Evolutionary conservation across 2,329 filamentous ascomycete genomes (phyloP), one percentile per base, ranked within the genome.

Genomic region (Fusarium haematococcum): DNA sequence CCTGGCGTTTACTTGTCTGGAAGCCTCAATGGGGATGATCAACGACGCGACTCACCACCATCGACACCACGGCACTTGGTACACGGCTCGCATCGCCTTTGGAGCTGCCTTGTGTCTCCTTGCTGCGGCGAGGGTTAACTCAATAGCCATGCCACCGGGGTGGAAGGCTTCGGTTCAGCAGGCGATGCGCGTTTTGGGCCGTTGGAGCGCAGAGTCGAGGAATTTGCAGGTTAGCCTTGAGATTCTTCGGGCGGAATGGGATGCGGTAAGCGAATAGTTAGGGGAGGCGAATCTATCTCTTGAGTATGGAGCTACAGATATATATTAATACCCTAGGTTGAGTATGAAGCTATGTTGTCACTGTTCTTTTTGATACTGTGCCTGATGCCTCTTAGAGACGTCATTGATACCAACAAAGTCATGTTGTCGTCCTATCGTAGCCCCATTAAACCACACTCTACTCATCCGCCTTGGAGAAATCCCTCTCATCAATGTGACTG

Each of bases 61-160:
- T 60, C 57, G 57, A 18, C 57, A 60, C 39, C 57, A 60, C 35
- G 57, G 57, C 13, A 60, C 33, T 18, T 60, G 57, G 57, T 60
- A 60, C 14, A 60, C 37, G 18, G 23, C 39, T 10, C 57, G 57
- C 10, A 9, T 60, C 18, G 57, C 57, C 14, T 60, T 60, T 41
- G 57, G 18, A 18, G 57, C 33, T 41, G 57, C 57, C 20, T 18
- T 57, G 54, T 16, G n/a, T 5, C 54, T 57, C 6, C 54, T 57
- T 57, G 54, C 54, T 16, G 54, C 54, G 5, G 54, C 33, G 14
- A 37, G 54, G 20, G 54, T 57, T 1, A 57, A 37, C 5, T 57
- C 54, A 0, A 37, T 57, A 37, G 54, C 54, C 9, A 57, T 57
- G 54, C 54, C 32, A 9, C 32, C 10, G 3, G 54, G 54, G 27